Base-by-base conservation (phyloP, 106 monocot species). In the Cymbidium sinense region DNA sequence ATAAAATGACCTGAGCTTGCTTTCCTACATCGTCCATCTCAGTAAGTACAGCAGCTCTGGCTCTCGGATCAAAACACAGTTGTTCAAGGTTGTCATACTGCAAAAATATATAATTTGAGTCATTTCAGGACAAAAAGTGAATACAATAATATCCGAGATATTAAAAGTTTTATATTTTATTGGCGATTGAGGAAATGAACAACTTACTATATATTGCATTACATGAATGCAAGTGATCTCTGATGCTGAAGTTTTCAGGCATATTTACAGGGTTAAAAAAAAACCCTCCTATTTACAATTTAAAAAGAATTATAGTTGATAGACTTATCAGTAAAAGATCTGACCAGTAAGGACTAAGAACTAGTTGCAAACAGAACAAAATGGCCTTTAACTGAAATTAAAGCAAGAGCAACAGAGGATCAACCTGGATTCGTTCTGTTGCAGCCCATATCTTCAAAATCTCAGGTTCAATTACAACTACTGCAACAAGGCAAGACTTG, bases 21-120 rank as follows among this genome's bases (percentile, higher is more conserved):
- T 85, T 95, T 85, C 89, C 99, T 62, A 91, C 37, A 36, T 76
- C 87, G 83, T 95, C 95, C 99, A 99, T 92, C 18, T 95, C 99
- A 62, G 88, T 87, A 52, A 95, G 87, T 41, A 95, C 94, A 58
- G 95, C 88, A 36, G 87, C 87, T 36, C 41, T 81, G 2, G 84
- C 87, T 83, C 88, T 90, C 58, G 90, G 88, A 83, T 99, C 95
- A 72, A 51, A 31, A 65, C 87, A 94, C 17, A 99, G 82, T 64
- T 99, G 87, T 77, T 79, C 75, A 39, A 92, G 78, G 82, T 86
- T 90, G 50, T 90, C 85, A 77, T 90, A 86, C 99, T 99, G 85
- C 31, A 67, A 18, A 33, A 64, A 51, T 51, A 51, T 12, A 19
- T 19, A 51, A n/a, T n/a, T 58, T 23, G 23, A 58, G 0, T 23